A percentile compares a stretch with the other conserved stretches of the same genome.
phyloP scores from a whole-genome alignment of 23 red algal species.

The Chondrus crispus region DNA sequence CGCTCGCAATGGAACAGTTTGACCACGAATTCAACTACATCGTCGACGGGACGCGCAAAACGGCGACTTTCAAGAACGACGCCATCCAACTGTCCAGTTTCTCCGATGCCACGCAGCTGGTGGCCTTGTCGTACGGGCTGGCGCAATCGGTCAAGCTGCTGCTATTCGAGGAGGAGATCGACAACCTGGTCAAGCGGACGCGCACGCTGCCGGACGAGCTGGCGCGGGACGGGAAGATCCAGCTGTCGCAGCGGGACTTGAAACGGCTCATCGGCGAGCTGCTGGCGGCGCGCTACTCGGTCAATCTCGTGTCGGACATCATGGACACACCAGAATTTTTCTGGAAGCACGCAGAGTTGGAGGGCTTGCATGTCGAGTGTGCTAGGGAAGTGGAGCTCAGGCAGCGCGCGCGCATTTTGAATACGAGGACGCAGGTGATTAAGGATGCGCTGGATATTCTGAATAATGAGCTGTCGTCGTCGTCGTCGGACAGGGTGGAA shows the following conservation, averaged over 20 bases:
- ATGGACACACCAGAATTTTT: slow-evolving; percentile 95
- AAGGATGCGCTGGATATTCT: slow-evolving; percentile 88
- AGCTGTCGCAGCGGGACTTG: slow-evolving; percentile 51
- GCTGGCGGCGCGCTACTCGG: slow-evolving; percentile 80
- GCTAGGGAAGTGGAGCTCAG: slow-evolving; percentile 76
- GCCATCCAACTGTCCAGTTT: slow-evolving; percentile 66
- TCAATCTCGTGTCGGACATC: slow-evolving; percentile 91
- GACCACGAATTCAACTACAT: slow-evolving; percentile 93
- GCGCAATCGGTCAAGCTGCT: slow-evolving; percentile 90
- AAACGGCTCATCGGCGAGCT: slow-evolving; percentile 80
- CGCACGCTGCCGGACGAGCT: slow-evolving; percentile 78
- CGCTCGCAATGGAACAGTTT: slow-evolving; percentile 71
- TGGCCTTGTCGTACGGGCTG: slow-evolving; percentile 93
- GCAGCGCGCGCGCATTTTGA: slow-evolving; percentile 68
- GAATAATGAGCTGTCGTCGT: slow-evolving; percentile 83
- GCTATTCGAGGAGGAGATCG: slow-evolving; percentile 82
- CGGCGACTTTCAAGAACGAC: slow-evolving; percentile 72
- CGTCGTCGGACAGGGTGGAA: slow-evolving; percentile 75
- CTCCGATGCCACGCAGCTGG: slow-evolving; percentile 50
- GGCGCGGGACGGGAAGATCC: slow-evolving; percentile 69
- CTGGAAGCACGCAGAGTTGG: slow-evolving; percentile 83
- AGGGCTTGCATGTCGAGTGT: slow-evolving; percentile 65
- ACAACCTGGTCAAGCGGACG: slow-evolving; percentile 73
- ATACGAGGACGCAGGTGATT: slow-evolving; percentile 77
- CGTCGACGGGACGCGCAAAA: slow-evolving; percentile 14